Percentiles rank a stretch among this genome's conserved stretches.
Conservation (phyloP, 2,329 filamentous ascomycete genomes). For the Stachybotrys chlorohalonatus region DNA sequence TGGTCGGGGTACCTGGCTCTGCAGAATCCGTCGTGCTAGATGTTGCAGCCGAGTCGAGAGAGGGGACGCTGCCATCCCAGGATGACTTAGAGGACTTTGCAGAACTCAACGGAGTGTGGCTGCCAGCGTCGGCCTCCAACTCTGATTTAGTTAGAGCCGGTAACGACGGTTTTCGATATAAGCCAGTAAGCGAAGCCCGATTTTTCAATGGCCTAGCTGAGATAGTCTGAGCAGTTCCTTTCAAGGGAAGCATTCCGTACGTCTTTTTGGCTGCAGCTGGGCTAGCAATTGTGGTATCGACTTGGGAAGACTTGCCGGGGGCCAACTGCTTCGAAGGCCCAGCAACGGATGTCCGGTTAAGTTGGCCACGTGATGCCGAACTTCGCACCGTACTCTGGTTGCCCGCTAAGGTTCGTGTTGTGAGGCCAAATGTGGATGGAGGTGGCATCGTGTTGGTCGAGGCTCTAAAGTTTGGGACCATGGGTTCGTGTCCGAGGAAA, state of each 20-base stretch:
- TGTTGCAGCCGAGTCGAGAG: conserved; percentile 7
- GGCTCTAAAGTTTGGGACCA: conserved; percentile 28
- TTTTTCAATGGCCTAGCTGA: conserved; percentile 36
- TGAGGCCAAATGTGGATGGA: conserved; percentile 32
- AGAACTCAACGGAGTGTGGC: conserved; percentile 8
- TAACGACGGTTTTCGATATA: conserved; percentile 47
- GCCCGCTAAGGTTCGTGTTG: conserved; percentile 25
- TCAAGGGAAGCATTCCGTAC: conserved; percentile 17
- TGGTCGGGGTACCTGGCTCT: conserved; percentile 13
- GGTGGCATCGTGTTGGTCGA: conserved; percentile 35
- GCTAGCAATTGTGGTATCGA: conserved; percentile 24
- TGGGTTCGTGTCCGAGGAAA: conserved; percentile 34
- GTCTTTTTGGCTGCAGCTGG: conserved; percentile 23
- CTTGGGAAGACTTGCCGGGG: conserved; percentile 10
- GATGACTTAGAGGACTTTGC: conserved; percentile 7
- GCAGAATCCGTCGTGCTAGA: conserved; percentile 4
- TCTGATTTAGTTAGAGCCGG: conserved; percentile 24
- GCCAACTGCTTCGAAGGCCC: conserved; percentile 12
- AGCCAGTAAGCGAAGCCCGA: conserved; percentile 42
- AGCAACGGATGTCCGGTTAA: neutral
- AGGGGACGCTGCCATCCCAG: conserved; percentile 21
- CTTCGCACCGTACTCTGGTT: neutral
- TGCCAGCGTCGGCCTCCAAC: conserved; percentile 4
- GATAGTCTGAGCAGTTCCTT: conserved; percentile 37
- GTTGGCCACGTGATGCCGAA: neutral